Conservation (phyloP, 23 red algal genomes). For the Gracilaria caudata region DNA sequence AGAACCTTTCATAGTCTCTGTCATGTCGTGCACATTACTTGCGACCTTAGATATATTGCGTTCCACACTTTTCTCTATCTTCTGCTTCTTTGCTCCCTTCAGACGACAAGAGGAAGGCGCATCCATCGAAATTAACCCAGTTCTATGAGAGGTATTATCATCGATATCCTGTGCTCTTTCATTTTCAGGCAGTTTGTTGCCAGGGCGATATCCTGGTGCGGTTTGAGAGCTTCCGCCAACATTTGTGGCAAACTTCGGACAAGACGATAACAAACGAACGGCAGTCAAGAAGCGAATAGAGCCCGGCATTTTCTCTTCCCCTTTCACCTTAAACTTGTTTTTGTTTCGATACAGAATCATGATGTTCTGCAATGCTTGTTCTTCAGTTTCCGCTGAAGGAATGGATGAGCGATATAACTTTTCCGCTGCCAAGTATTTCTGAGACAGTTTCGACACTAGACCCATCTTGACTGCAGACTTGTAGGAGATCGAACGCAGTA, state of each 20-base stretch:
- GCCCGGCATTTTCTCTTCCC: neutral
- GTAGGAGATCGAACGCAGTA: neutral
- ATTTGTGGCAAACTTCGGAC: slow-evolving; percentile 19
- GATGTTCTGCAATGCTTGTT: slow-evolving; percentile 21
- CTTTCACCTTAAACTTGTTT: slow-evolving; percentile 6
- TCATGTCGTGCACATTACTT: neutral
- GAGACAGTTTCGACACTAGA: neutral
- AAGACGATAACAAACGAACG: neutral
- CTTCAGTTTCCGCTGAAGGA: slow-evolving; percentile 14
- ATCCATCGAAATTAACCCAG: neutral
- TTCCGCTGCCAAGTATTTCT: slow-evolving; percentile 34
- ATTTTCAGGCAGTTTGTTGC: neutral
- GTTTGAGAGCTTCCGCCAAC: slow-evolving; percentile 4
- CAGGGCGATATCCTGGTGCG: neutral
- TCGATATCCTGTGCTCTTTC: neutral
- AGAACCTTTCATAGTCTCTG: neutral
- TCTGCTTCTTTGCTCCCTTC: slow-evolving; percentile 16
- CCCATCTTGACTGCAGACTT: slow-evolving; percentile 23
- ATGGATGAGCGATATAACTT: slow-evolving; percentile 27
- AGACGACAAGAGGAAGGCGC: neutral
- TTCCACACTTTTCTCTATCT: neutral
- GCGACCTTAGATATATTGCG: neutral
- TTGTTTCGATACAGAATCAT: slow-evolving; percentile 17
- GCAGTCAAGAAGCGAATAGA: neutral
- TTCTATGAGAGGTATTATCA: neutral